Conservation (phyloP, 345 rosid species). For the Lepidium africanum region DNA sequence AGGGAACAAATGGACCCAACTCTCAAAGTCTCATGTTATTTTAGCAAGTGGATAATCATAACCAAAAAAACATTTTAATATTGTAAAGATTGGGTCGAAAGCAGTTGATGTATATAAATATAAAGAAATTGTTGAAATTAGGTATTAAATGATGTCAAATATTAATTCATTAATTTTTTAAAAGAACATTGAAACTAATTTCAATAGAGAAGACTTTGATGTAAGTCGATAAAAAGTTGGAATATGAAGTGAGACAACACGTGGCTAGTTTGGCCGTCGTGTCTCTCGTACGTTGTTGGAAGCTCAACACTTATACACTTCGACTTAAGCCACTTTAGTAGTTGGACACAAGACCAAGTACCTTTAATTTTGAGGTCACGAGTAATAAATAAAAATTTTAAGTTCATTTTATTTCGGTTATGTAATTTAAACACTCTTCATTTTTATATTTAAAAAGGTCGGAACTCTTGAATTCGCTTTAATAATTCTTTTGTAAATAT, state of each 20-base stretch:
- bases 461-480: no score
- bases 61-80: neutral
- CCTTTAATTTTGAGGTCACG: no score
- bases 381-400: no score
- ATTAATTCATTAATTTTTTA: no score
- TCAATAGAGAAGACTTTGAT: neutral
- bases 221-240: neutral
- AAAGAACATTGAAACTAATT: neutral
- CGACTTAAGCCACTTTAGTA: neutral
- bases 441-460: no score
- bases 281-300: constrained; percentile 29
- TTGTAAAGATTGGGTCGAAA: neutral
- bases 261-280: constrained; percentile 15
- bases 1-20: constrained; percentile 14
- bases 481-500: neutral
- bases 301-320: neutral
- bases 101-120: neutral
- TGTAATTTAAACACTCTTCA: no score
- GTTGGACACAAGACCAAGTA: no score
- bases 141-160: constrained; percentile 4
- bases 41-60: constrained; percentile 7
- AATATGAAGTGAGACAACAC: neutral
- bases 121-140: neutral
- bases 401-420: no score
- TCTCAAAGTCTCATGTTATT: constrained; percentile 2